Evolutionary conservation across 2,329 filamentous ascomycete species (phyloP).

Genomic region (Clonostachys rhizophaga): DNA sequence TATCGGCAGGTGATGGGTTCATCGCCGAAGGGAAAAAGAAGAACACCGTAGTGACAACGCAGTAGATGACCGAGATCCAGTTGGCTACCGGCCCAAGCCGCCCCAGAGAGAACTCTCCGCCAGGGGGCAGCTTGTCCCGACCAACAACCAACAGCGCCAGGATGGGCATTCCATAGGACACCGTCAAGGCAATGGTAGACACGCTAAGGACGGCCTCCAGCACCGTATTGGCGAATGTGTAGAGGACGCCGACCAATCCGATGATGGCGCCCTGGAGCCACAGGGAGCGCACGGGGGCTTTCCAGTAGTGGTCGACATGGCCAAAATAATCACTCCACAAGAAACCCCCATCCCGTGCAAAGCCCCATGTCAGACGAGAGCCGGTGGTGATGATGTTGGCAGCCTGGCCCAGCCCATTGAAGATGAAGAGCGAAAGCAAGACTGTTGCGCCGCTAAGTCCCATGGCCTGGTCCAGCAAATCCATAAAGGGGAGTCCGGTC

Average conservation of each 20-base stretch:
- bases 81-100: conserved; percentile 24
- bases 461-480: conserved; percentile 22
- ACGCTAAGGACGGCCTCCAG: conserved; percentile 42
- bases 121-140: conserved; percentile 36
- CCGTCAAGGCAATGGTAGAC: conserved; percentile 39
- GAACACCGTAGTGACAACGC: conserved; percentile 36
- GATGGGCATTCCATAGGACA: conserved; percentile 32
- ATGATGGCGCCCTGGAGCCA: conserved; percentile 32
- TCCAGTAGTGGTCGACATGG: conserved; percentile 27
- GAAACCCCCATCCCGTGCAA: conserved; percentile 34
- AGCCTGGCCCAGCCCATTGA: conserved; percentile 41
- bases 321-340: conserved; percentile 28
- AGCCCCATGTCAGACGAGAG: conserved; percentile 37
- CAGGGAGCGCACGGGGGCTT: conserved; percentile 36
- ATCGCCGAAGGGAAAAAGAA: conserved; percentile 38
- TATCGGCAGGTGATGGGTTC: conserved; percentile 28
- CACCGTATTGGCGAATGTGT: conserved; percentile 38
- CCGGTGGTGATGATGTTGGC: conserved; percentile 35
- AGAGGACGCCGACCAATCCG: conserved; percentile 35
- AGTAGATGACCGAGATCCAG: conserved; percentile 37
- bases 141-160: conserved; percentile 31
- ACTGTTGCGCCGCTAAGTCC: conserved; percentile 21
- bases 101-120: conserved; percentile 29
- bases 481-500: conserved; percentile 30
- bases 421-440: conserved; percentile 37